Base-by-base conservation (phyloP, 2,329 filamentous ascomycete species). In the Gnomoniopsis smithogilvyi region DNA sequence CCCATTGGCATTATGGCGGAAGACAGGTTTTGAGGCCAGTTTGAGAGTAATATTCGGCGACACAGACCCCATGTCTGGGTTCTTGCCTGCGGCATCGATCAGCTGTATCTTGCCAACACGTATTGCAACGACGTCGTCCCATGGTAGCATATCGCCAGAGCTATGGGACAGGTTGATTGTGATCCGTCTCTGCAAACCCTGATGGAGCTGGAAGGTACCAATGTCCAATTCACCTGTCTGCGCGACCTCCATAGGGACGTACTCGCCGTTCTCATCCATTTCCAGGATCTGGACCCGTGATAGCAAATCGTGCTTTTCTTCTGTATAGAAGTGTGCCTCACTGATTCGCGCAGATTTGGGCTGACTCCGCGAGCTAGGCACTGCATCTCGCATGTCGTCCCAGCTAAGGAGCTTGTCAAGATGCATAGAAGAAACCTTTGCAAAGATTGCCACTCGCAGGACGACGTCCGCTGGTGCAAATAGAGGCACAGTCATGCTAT, bases 381-480 rank as follows among this genome's bases (percentile, higher is more conserved):
- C 79, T 19, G 84, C 83, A 72, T 99, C 94, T 60, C 94, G 87
- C 88, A 99, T 97, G 68, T 98, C 95, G 70, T 99, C 95, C 95
- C 95, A 99, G 75, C 95, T 99, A 14, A 97, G 84, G 53, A 99
- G 81, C 76, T 96, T 98, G 73, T 99, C 95, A 22, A 99, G 82
- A 74, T 99, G 95, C 88, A 97, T 97, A 0, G 88, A 79, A 1
- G 92, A 95, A 38, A 96, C 91, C 69, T 89, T 89, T 19, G 95
- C 93, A 71, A 96, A 98, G 62, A 99, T 90, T 51, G 92, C 92
- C 10, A 96, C 90, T 56, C 95, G 86, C 56, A 99, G 75, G 24
- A 86, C 89, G 1, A 92, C 87, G 50, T 89, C 88, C 22, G 83
- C 84, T 1, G 92, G 85, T 50, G 88, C 90, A 47, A 88, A 89